Percentiles rank a stretch among this genome's conserved stretches.
These are phyloP conservation scores for Tylopilus intermedius DNA, from an alignment of 768 basidiomycete species.

Conservation along the genomic window DNA sequence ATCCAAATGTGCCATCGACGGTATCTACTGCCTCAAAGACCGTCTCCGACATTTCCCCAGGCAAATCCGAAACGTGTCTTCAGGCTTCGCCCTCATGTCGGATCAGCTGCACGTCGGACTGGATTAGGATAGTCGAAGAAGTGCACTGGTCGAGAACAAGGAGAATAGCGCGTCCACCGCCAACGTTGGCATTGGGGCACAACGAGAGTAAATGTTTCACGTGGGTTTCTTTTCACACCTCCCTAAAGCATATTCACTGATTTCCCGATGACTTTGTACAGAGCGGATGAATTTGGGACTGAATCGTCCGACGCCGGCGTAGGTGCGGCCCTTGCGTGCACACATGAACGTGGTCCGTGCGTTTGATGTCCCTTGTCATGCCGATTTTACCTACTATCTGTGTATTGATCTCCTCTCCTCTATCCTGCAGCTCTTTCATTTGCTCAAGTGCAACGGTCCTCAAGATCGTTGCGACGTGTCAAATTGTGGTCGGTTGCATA, in stretches of 20 bases:
- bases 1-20: slow-evolving; percentile 35
- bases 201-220: slow-evolving; percentile 19
- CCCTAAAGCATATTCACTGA: too few species aligned
- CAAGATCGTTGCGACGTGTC: slow-evolving; percentile 1
- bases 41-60: slow-evolving; percentile 20
- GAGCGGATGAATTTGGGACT: too few species aligned
- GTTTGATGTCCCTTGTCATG: neutral
- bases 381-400: slow-evolving; percentile 24
- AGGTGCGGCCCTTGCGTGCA: slow-evolving; percentile 18
- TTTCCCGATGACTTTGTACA: too few species aligned
- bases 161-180: slow-evolving; percentile 37
- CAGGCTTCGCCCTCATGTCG: slow-evolving; percentile 45
- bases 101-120: slow-evolving; percentile 49
- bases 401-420: slow-evolving; percentile 6
- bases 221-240: too few species aligned
- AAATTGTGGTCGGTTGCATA: slow-evolving; percentile 1
- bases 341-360: slow-evolving; percentile 4
- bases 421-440: slow-evolving; percentile 24
- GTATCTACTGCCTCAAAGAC: slow-evolving; percentile 30
- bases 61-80: slow-evolving; percentile 28
- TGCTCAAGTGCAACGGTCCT: neutral
- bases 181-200: slow-evolving; percentile 2
- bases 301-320: too few species aligned
- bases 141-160: slow-evolving; percentile 51
- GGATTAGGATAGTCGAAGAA: slow-evolving; percentile 65